A percentile compares a stretch with the other conserved stretches of the same genome.
Conservation (phyloP, 495 filamentous ascomycete genomes). For the Penicillium macrosclerotiorum region DNA sequence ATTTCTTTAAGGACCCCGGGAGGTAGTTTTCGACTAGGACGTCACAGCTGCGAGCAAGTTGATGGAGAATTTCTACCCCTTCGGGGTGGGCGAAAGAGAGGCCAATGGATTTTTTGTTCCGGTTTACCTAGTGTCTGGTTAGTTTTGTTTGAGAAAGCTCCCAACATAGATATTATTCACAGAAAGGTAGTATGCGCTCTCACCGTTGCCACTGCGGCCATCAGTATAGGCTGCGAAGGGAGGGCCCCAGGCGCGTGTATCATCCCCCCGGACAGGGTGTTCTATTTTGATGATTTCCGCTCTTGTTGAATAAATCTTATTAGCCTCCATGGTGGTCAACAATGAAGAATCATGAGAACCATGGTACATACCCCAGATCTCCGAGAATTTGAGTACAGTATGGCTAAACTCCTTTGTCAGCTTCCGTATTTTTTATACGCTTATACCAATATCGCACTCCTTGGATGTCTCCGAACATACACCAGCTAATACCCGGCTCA, state of each 20-base stretch:
- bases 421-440: background rate
- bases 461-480: constrained; percentile 10
- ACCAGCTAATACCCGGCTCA: constrained; percentile 22
- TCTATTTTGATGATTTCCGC: constrained; percentile 97
- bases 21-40: constrained; percentile 95
- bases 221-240: constrained; percentile 78
- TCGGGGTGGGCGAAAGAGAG: constrained; percentile 79
- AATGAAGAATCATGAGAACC: no score
- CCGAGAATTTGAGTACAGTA: constrained; percentile 97
- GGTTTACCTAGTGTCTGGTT: constrained; percentile 40
- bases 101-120: constrained; percentile 91
- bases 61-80: constrained; percentile 78
- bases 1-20: constrained; percentile 80
- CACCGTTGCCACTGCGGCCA: constrained; percentile 58
- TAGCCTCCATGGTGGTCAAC: no score
- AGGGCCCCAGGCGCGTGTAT: constrained; percentile 94
- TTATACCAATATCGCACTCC: background rate
- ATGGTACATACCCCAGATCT: constrained; percentile 77
- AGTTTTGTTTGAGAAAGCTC: constrained; percentile 6
- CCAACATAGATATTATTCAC: constrained; percentile 45
- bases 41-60: constrained; percentile 76
- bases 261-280: constrained; percentile 86
- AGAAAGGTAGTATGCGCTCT: constrained; percentile 90
- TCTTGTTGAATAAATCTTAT: constrained; percentile 39
- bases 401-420: constrained; percentile 53